Evolutionary conservation across 768 basidiomycete genomes (phyloP), one percentile per base, ranked within the genome.

Genomic region (Cystofilobasidium ferigula): DNA sequence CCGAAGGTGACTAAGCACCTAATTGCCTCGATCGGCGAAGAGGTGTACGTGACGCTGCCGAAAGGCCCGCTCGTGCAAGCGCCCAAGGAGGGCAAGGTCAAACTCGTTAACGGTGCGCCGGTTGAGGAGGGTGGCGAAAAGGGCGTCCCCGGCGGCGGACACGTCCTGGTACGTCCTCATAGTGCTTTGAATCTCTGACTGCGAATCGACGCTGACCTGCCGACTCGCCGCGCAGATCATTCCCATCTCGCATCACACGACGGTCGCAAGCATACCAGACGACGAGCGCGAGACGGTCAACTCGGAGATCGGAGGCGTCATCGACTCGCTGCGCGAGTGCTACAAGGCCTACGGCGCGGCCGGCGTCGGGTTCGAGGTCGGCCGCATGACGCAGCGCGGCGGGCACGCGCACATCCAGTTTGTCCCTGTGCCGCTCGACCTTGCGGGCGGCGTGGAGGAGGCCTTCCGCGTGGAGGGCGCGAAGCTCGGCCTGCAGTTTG

Each of bases 351-450:
- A 87, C 73, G 81, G 79, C 40, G 81, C 83, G 10, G 83, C 81
- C 1, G 80, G 87, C 26, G 85, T 98, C 32, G 80, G 84, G 43
- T 97, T 93, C 71, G 95, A 98, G 77, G 85, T 97, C 26, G 89
- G 86, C 16, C 82, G 93, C 10, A 75, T 91, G 48, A 83, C 83
- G 64, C 51, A 61, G 2, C 88, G 87, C 76, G 93, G 91, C 13
- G 94, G 92, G 0, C 95, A 99, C 72, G 92, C 91, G 18, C 94
- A 98, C 76, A 79, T 95, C 10, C 95, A 98, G 74, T 85, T 82
- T 40, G 82, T 78, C 0, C 74, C 92, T 30, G 75, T 93, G 8
- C 89, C 91, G 0, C 69, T 76, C n/a, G 79, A 79, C 47, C 74
- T 88, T 43, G 77, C 83, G 69, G 79, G 82, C 57, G 79, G 82